A percentile compares a stretch with the other conserved stretches of the same genome.
phyloP scores from a whole-genome alignment of 1,284 basidiomycete genomes.

The Papiliotrema nemorosa region DNA sequence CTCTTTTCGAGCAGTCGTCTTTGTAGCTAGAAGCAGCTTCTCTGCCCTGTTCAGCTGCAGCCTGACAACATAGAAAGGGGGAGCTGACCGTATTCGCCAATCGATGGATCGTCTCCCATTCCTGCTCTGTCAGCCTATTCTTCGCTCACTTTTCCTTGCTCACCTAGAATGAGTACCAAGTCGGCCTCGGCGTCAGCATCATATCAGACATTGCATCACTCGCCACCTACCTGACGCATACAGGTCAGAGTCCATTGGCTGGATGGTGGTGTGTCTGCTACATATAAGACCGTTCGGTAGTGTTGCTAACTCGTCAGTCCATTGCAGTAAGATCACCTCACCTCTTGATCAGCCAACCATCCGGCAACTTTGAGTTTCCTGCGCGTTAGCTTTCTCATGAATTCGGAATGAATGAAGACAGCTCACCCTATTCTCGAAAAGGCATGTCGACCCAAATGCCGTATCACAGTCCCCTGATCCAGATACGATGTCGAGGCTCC shows the following conservation, averaged over 20 bases:
- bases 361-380: constrained; percentile 81
- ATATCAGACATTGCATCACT: neutral
- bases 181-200: constrained; percentile 63
- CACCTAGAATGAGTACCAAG: constrained; percentile 90
- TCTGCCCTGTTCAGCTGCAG: constrained; percentile 56
- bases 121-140: constrained; percentile 19
- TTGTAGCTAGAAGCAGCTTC: constrained; percentile 76
- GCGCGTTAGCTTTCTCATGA: neutral
- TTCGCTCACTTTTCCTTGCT: constrained; percentile 3
- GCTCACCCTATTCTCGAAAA: constrained; percentile 74
- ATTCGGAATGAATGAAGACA: neutral
- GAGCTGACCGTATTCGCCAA: constrained; percentile 68
- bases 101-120: constrained; percentile 81
- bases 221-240: constrained; percentile 69
- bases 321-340: constrained; percentile 1
- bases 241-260: constrained; percentile 97
- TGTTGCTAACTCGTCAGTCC: constrained; percentile 55
- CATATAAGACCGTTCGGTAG: constrained; percentile 85
- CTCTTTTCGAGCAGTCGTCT: constrained; percentile 96
- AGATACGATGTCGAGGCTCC: constrained; percentile 84
- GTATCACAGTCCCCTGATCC: constrained; percentile 85
- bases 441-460: constrained; percentile 83
- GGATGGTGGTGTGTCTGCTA: constrained; percentile 85
- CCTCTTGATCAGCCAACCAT: constrained; percentile 90
- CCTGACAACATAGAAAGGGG: neutral